Evolutionary conservation across 345 rosid genomes (phyloP), one percentile per base, ranked within the genome.

Genomic region (Bruguiera gymnorhiza): DNA sequence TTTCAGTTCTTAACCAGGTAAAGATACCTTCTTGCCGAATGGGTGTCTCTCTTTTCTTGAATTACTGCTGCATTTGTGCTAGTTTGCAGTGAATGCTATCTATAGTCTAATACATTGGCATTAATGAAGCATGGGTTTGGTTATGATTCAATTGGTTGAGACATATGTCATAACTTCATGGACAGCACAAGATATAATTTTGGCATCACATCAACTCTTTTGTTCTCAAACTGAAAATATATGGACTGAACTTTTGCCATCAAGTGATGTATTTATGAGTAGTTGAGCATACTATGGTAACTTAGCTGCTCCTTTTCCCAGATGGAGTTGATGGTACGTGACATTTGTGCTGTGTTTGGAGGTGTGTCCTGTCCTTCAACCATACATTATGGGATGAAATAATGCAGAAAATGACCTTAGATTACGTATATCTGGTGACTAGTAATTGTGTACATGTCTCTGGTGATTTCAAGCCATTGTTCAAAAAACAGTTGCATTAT

Each of bases 311-410:
- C 81, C 88, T 89, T 89, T 87, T 88, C 85, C 91, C 93, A 91
- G 96, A 91, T 89, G 92, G 88, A 86, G 74, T 82, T 76, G 95
- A 91, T 88, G 97, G 84, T 81, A 90, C 96, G 91, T 95, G 96
- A 88, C 83, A 69, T 79, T 65, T 84, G 54, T 75, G 92, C 95
- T 75, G 87, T 84, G 81, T 82, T 77, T 80, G 88, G 85, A 88
- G 91, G 96, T 87, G 90, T 86, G 82, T 74, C 77, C 78, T 83
- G 81, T 82, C 15, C 77, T 69, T 81, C 79, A 68, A 74, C 80
- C 67, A 69, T 65, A 18, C 68, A 53, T 36, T 75, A 61, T 63
- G 66, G 73, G 69, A 60, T 63, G 65, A 59, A 50, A 65, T 65
- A 61, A 27, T 61, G 18, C 36, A 62, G 51, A 63, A 62, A 66